Evolutionary conservation across 805 yeast species (phyloP), one percentile per base, ranked within the genome.

Genomic region (Hanseniaspora guilliermondii): DNA sequence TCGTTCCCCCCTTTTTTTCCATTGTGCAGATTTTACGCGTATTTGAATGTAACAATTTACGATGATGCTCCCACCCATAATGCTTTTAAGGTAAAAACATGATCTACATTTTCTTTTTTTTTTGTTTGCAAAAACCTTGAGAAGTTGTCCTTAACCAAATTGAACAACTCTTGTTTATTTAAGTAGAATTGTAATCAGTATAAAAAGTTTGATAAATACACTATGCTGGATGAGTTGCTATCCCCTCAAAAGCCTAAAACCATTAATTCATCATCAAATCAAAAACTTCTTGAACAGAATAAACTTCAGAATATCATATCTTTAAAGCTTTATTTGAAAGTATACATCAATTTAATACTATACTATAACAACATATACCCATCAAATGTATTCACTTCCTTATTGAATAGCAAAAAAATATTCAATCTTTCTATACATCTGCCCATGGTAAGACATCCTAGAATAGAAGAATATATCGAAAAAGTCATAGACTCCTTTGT

Each of bases 371-470:
- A 65, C 30, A 62, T 71, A 1, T 72, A 72, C 49, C 75, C 75
- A 3, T 25, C 55, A 4, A 64, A 60, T 4, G 61, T 72, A 0
- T 72, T 69, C 53, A 69, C 67, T 30, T 53, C 35, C 3, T 24
- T 41, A n/a, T 7, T 61, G 32, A 64, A 71, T 2, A 68, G 69
- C 9, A 72, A 60, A 42, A 68, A 68, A 53, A 64, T 75, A 4
- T 77, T 75, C 59, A 70, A 72, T 38, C 53, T 77, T 16, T 70
- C 71, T 0, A 64, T 64, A 24, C 65, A 64, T 39, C 66, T 74
- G 0, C 74, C 76, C 12, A 67, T 70, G 37, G 71, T 68, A 49
- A 65, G 81, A 56, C 78, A 77, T 58, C 79, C 79, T 0, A 69
- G 60, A 1, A 70, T 76, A n/a, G 65, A 64, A 22, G 53, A 60